A percentile compares a stretch with the other conserved stretches of the same genome.
These are phyloP conservation scores for Amborella trichopoda DNA, from an alignment of 164 flowering plant species.

Conservation along the genomic window DNA sequence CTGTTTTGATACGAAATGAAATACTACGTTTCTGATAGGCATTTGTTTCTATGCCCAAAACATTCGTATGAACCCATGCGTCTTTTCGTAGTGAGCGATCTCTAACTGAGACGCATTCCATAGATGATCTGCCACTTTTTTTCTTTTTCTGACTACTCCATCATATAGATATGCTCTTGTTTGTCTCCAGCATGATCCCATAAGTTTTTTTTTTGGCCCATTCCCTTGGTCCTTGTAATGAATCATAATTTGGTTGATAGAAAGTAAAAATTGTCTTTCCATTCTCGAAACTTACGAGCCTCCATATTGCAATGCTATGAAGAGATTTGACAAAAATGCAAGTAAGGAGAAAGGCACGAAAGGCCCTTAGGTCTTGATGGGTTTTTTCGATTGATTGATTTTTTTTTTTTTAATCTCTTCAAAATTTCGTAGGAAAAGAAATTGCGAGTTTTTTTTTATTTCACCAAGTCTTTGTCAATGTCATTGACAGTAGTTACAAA, in stretches of 20 bases:
- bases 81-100: conserved; percentile 85
- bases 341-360: conserved; percentile 91
- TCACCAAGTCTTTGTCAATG: no score
- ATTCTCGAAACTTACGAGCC: conserved; percentile 59
- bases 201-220: conserved; percentile 88
- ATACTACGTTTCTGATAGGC: no score
- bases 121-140: conserved; percentile 83
- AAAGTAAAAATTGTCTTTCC: conserved; percentile 92
- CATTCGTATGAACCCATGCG: conserved; percentile 99
- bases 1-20: no score
- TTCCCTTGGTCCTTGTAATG: conserved; percentile 83
- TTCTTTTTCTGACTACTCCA: conserved; percentile 83
- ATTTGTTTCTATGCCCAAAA: conserved; percentile 99
- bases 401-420: no score
- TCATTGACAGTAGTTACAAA: no score
- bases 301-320: conserved; percentile 87
- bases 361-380: conserved; percentile 74
- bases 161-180: conserved; percentile 78
- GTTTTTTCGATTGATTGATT: conserved; percentile 62
- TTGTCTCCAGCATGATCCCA: conserved; percentile 81
- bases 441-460: no score
- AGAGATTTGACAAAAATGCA: conserved; percentile 94
- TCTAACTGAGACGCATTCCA: conserved; percentile 98
- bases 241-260: conserved; percentile 85
- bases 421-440: no score